phyloP scores from a whole-genome alignment of 2,329 filamentous ascomycete genomes.

The Chrysosporium queenslandicum region DNA sequence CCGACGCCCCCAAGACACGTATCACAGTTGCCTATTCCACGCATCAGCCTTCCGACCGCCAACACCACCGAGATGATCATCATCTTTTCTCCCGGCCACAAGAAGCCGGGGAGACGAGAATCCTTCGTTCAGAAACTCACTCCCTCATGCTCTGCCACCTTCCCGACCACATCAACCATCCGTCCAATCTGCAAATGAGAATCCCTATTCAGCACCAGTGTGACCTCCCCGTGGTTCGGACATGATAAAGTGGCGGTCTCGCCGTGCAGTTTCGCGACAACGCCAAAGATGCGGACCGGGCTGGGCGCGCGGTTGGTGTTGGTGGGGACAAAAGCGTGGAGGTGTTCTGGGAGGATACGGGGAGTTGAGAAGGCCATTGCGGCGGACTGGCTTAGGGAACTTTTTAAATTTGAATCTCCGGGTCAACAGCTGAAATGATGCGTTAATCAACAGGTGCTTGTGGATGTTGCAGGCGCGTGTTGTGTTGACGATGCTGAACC shows the following conservation, averaged over 20 bases:
- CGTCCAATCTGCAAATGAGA: conserved; percentile 38
- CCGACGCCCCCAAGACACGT: conserved; percentile 33
- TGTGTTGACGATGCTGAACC: too few species aligned
- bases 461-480: too few species aligned
- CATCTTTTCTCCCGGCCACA: not conserved
- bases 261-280: conserved; percentile 70
- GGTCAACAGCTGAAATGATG: too few species aligned
- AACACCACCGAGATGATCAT: too few species aligned
- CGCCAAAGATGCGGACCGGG: conserved; percentile 77
- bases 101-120: too few species aligned
- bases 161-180: conserved; percentile 40
- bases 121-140: too few species aligned
- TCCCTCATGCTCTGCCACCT: conserved; percentile 36
- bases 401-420: too few species aligned
- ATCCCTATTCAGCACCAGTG: conserved; percentile 57
- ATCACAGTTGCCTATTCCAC: conserved; percentile 30
- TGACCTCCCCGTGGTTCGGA: conserved; percentile 57
- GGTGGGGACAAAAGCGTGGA: conserved; percentile 56
- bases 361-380: conserved; percentile 44
- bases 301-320: conserved; percentile 36
- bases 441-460: too few species aligned
- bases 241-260: conserved; percentile 72
- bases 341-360: conserved; percentile 69
- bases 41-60: not conserved
- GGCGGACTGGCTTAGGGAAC: too few species aligned